phyloP scores from a whole-genome alignment of 192 early-diverging fungal genomes.

The Anaeromyces robustus region DNA sequence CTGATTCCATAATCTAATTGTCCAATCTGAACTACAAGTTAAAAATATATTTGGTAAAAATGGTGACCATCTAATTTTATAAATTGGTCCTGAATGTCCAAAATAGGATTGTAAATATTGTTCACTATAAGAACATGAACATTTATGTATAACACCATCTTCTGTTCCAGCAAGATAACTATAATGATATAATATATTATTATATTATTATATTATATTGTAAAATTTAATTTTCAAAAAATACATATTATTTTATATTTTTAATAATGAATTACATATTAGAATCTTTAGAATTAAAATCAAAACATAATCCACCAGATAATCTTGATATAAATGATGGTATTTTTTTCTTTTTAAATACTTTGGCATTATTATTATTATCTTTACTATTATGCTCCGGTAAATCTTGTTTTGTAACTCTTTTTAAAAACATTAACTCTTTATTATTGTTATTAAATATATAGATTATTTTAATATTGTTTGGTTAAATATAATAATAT shows the following conservation, averaged over 20 bases:
- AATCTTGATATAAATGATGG: slow-evolving; percentile 35
- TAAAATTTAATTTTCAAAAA: not conserved
- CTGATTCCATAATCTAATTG: slow-evolving; percentile 29
- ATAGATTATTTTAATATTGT: not conserved
- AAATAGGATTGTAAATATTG: slow-evolving; percentile 36
- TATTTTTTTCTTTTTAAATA: slow-evolving; percentile 8
- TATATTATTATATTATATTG: not conserved
- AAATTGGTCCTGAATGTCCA: slow-evolving; percentile 34
- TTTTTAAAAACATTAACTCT: slow-evolving; percentile 42
- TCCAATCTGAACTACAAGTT: slow-evolving; percentile 38
- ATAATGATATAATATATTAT: not conserved
- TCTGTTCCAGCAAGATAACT: slow-evolving; percentile 45
- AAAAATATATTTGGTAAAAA: slow-evolving; percentile 25
- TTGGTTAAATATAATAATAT: too few species aligned
- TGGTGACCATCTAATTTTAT: slow-evolving; percentile 38
- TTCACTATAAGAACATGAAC: slow-evolving; percentile 44
- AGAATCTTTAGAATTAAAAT: slow-evolving; percentile 36
- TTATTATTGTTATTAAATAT: not conserved
- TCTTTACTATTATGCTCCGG: slow-evolving; percentile 5
- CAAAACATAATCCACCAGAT: slow-evolving; percentile 39
- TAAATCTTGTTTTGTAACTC: slow-evolving; percentile 26
- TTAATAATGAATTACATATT: slow-evolving; percentile 24
- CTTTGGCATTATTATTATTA: not conserved
- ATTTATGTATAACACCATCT: slow-evolving; percentile 36
- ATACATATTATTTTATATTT: not conserved